Conservation (phyloP, 169 alveolate species). For the Toxoplasma gondii region DNA sequence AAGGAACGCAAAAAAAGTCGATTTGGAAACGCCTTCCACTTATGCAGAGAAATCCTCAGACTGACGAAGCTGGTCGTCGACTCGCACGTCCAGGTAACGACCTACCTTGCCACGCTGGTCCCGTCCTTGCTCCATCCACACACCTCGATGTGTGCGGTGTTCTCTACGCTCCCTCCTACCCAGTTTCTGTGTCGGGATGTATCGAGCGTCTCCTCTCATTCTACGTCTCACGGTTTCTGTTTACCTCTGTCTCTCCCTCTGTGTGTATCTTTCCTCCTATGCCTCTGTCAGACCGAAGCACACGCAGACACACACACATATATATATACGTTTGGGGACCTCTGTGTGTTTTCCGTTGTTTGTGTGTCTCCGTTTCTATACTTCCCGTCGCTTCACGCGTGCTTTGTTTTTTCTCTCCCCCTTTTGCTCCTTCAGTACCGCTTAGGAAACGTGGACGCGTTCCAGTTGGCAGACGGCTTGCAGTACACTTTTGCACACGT, state of each 20-base stretch:
- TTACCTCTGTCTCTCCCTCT: neutral
- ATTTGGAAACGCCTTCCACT: conserved; percentile 99
- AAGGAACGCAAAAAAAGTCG: conserved; percentile 99
- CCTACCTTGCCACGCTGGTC: conserved; percentile 71
- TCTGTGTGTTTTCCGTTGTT: neutral
- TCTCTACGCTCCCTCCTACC: too few relatives aligned
- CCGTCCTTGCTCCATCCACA: neutral
- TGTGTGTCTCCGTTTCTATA: neutral
- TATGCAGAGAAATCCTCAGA: conserved; percentile 99
- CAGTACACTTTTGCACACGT: conserved; percentile 99
- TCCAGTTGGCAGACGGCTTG: conserved; percentile 99
- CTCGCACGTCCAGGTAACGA: conserved; percentile 96
- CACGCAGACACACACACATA: neutral
- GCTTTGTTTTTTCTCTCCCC: neutral
- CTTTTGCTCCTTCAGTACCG: conserved; percentile 12
- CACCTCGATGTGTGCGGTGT: neutral
- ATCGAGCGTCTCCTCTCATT: too few relatives aligned
- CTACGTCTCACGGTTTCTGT: too few relatives aligned
- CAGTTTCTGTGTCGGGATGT: neutral
- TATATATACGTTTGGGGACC: neutral
- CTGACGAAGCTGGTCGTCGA: conserved; percentile 98
- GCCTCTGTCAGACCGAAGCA: neutral
- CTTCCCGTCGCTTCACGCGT: neutral
- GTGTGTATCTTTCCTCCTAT: neutral
- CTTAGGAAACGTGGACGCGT: conserved; percentile 99